A percentile compares a stretch with the other conserved stretches of the same genome.
Evolutionary conservation across 768 basidiomycete species (phyloP).

Genomic region (Boletus vermiculosoides): DNA sequence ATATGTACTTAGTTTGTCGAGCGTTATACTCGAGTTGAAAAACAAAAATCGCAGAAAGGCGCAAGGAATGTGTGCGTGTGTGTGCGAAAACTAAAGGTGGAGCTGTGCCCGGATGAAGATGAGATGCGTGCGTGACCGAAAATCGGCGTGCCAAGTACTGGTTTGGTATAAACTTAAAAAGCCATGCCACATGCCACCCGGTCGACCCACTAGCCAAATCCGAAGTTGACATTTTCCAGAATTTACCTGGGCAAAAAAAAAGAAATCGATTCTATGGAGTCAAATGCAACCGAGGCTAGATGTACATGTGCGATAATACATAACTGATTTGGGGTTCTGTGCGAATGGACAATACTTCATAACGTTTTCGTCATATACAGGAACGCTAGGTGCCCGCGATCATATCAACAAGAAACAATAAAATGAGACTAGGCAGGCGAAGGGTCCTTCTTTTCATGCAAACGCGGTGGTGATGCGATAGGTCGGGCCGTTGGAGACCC

Average conservation of each 20-base stretch:
- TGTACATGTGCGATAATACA: slow-evolving; percentile 32
- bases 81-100: not conserved
- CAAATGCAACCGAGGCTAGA: slow-evolving; percentile 19
- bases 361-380: slow-evolving; percentile 20
- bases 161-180: not conserved
- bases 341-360: slow-evolving; percentile 25
- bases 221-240: not conserved
- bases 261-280: slow-evolving; percentile 13
- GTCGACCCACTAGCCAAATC: not conserved
- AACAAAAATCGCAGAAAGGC: not conserved
- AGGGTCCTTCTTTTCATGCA: slow-evolving; percentile 34
- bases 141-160: not conserved
- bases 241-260: not conserved
- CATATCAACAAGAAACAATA: slow-evolving; percentile 14
- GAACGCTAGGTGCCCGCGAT: slow-evolving; percentile 1
- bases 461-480: slow-evolving; percentile 53
- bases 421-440: slow-evolving; percentile 22
- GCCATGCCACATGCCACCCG: not conserved
- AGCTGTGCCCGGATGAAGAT: not conserved
- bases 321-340: slow-evolving; percentile 21
- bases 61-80: not conserved
- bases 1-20: not conserved
- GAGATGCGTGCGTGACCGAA: not conserved
- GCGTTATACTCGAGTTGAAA: not conserved
- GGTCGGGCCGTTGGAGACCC: slow-evolving; percentile 53